Evolutionary conservation across 1,139 yeast species (phyloP), one percentile per base, ranked within the genome.

Genomic region (Lodderomyces metapsilosis): DNA sequence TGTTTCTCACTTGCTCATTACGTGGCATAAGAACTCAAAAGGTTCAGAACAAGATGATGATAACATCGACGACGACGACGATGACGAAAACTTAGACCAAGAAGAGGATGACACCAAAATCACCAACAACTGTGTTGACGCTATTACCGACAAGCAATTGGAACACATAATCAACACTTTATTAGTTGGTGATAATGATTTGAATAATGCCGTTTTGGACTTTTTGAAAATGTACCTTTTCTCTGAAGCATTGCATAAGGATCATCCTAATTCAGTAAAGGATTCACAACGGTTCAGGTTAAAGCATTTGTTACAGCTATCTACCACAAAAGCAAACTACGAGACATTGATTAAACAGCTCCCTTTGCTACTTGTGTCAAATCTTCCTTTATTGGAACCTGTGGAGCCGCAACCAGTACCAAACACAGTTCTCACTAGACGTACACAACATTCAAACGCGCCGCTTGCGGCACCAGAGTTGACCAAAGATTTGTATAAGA

Each of bases 391-490:
- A 39, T 52, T 49, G 34, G 65, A 61, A 25, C 57, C 64, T 1
- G 15, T 36, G 8, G 46, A 57, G 13, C 50, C 49, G 10, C 18
- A 22, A 16, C 34, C 32, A 5, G 41, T 56, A 6, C 56, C 66
- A 9, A 57, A 57, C 27, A 46, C 58, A 34, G 58, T 54, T 39
- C 57, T 71, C 32, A 53, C 71, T 5, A 66, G 61, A 45, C 60
- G 76, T 46, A 59, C 74, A 2, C 56, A 58, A 16, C 58, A 61
- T 46, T 52, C 62, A 5, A 65, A 68, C 24, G 78, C 78, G 1
- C 96, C 96, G 3, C 52, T 65, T 0, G 54, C 61, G 2, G 76
- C 84, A 3, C 94, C 96, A 2, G 65, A 61, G 15, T 66, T 91
- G 35, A 73, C 35, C 65, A 67, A n/a, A 15, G 75, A 74, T n/a